Evolutionary conservation across 2,329 filamentous ascomycete genomes (phyloP), one percentile per base, ranked within the genome.

Genomic region (Clathrospora elynae): DNA sequence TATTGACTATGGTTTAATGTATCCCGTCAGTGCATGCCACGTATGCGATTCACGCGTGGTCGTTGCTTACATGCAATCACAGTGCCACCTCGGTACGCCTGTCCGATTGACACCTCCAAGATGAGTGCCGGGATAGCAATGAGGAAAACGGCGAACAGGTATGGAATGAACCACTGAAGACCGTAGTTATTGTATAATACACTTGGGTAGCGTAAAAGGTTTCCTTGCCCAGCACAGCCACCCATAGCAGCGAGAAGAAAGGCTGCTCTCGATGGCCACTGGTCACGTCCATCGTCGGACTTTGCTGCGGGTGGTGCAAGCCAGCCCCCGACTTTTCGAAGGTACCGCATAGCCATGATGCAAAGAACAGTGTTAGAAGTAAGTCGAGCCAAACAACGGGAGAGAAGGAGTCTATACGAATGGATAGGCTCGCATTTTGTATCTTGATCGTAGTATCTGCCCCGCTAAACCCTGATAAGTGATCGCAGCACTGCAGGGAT

Each of bases 161-260:
- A 83, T 0, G 79, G 80, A 12, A 82, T 75, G 60, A 81, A 83
- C 80, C 80, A 83, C 54, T 82, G 79, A 5, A 82, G 68, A 2
- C 80, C 80, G 42, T 79, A 73, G 59, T 82, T 82, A 67, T 82
- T 82, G 73, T 80, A 83, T 2, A 81, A 74, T 25, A 79, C 76
- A 0, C 78, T 81, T 2, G 80, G 80, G 46, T 82, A 82, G 18
- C 80, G 73, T 13, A 82, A 70, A 16, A 82, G 69, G 55, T 82
- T 82, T 18, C 79, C 80, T 68, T 81, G 78, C 33, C 79, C 79
- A 1, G 78, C 78, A 51, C 77, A 80, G 35, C 80, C 80, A 29
- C 80, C 78, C 78, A 82, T 81, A 2, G 78, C 75, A 12, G 80
- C 79, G 17, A 82, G 75, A 5, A 82, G 67, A 59, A 81, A 82